Percentiles rank a stretch among this genome's conserved stretches.
These are phyloP conservation scores for Zelonia costaricensis DNA, from an alignment of 208 protist genomes.

Conservation along the genomic window DNA sequence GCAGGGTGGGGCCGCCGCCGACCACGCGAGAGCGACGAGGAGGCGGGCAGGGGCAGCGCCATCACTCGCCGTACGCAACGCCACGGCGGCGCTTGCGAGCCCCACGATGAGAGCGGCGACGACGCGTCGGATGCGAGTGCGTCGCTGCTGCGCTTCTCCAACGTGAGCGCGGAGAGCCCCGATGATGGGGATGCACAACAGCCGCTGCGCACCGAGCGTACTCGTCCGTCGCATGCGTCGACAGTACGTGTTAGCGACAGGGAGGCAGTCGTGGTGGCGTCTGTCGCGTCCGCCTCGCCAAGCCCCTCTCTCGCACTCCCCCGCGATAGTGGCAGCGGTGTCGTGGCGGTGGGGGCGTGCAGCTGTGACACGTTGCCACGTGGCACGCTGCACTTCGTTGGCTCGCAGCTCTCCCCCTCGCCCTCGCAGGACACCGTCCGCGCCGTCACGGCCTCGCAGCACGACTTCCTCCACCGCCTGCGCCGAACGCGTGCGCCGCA, in stretches of 20 bases:
- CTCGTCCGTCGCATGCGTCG: no score
- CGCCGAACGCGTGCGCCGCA: neutral
- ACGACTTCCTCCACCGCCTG: constrained; percentile 18
- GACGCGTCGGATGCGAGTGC: neutral
- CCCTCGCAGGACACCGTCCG: constrained; percentile 21
- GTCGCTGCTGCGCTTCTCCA: neutral
- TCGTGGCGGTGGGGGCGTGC: no score
- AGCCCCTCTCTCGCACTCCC: no score
- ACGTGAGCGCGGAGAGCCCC: neutral
- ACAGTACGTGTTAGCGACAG: no score
- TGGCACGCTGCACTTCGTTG: neutral
- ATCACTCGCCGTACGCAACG: no score
- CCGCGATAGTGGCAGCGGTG: no score
- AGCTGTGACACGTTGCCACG: no score
- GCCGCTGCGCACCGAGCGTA: neutral
- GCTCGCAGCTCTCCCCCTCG: neutral
- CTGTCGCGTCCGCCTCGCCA: no score
- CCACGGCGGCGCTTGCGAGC: no score
- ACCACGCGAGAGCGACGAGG: neutral
- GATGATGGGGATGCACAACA: neutral
- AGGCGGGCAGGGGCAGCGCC: no score
- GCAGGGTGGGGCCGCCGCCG: neutral
- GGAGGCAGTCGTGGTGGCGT: no score
- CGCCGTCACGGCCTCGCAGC: constrained; percentile 23
- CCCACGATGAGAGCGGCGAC: no score